Evolutionary conservation across 1,139 yeast genomes (phyloP), one percentile per base, ranked within the genome.

Genomic region (Hansenula lynferdii): DNA sequence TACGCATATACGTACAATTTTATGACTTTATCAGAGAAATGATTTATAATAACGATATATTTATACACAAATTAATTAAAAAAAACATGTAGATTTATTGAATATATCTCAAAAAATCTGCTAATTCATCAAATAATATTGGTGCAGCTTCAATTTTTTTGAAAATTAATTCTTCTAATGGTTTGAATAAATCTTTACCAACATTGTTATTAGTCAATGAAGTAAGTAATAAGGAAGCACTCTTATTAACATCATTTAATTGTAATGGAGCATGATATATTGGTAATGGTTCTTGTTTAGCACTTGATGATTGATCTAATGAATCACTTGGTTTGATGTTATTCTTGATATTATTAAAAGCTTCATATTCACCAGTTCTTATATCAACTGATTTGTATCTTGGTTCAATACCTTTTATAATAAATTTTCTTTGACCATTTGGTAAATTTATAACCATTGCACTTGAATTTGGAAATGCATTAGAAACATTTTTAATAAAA

Each of bases 401-500:
- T 19, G 90, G 89, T 48, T 77, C 77, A 39, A 92, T 86, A 9
- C 98, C 98, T 62, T 85, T 85, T 53, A 92, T 90, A 36, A 92
- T 87, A 55, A 92, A 92, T 59, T 83, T 83, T 54, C 86, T 81
- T 49, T 77, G 75, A 8, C 81, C 82, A 25, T 74, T 75, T 25
- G 69, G 60, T 42, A 77, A 69, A 40, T 68, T 69, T 15, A 90
- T 78, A 15, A 92, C 97, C 90, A 89, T 89, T 1, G 98, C 97
- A 42, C 87, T 85, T 2, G 96, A 87, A 50, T 80, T 77, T n/a
- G 87, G 83, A 60, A 90, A 90, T 1, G 97, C 96, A 42, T 80
- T 78, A 20, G 92, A 82, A 12, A 92, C 97, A 57, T 92, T 92
- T 56, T 90, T 89, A 57, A 92, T 92, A 57, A 92, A 92, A 51